These are phyloP conservation scores for Quercus gilva DNA, from an alignment of 306 rosid species.

Conservation along the genomic window DNA sequence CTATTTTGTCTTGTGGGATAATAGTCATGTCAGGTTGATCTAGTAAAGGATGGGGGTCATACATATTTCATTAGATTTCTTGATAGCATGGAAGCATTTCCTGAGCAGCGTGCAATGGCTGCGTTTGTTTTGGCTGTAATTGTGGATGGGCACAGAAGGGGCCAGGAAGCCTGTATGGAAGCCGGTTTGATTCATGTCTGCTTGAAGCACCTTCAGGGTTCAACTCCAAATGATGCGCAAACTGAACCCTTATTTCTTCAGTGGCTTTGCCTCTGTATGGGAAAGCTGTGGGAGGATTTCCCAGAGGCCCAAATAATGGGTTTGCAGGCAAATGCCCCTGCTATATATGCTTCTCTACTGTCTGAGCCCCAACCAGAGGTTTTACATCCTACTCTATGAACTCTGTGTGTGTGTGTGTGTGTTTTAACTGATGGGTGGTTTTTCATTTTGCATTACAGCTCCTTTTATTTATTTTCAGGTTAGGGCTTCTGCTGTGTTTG, in stretches of 20 bases:
- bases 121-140: constrained; percentile 97
- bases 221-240: constrained; percentile 75
- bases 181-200: constrained; percentile 77
- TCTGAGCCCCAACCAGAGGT: constrained; percentile 96
- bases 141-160: constrained; percentile 91
- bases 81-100: constrained; percentile 89
- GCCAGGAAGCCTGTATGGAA: constrained; percentile 96
- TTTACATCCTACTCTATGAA: constrained; percentile 13
- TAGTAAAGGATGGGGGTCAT: constrained; percentile 96
- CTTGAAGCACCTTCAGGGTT: constrained; percentile 86
- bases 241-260: constrained; percentile 95
- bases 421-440: not conserved
- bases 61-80: constrained; percentile 90
- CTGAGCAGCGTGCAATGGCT: constrained; percentile 98
- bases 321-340: constrained; percentile 77
- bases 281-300: constrained; percentile 94
- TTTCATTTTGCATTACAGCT: not conserved
- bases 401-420: constrained; percentile 10
- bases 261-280: constrained; percentile 97
- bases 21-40: constrained; percentile 98
- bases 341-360: constrained; percentile 64
- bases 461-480: constrained; percentile 59
- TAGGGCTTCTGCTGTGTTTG: constrained; percentile 96
- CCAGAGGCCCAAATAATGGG: constrained; percentile 80
- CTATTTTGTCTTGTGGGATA: constrained; percentile 33